Evolutionary conservation across 805 yeast species (phyloP).

Genomic region (Starmerella sirachaensis): DNA sequence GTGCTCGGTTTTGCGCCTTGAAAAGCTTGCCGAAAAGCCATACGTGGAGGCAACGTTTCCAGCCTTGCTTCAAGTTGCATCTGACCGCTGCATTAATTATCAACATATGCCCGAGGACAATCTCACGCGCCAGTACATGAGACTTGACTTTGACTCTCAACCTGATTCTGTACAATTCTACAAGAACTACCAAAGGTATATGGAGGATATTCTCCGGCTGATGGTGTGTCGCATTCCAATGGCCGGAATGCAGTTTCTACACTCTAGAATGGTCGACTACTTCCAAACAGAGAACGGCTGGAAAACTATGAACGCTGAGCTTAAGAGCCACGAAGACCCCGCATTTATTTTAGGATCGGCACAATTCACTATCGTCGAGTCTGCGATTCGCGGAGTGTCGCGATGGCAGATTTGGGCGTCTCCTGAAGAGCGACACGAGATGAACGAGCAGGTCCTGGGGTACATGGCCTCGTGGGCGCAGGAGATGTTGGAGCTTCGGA

Average conservation of each 20-base stretch:
- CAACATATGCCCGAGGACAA: conserved; percentile 54
- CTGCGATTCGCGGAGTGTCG: conserved; percentile 80
- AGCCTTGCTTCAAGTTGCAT: conserved; percentile 58
- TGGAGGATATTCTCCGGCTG: conserved; percentile 83
- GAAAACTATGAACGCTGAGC: conserved; percentile 40
- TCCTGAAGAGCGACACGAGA: conserved; percentile 40
- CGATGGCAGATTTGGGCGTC: conserved; percentile 94
- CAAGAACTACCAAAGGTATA: conserved; percentile 64
- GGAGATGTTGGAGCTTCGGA: conserved; percentile 53
- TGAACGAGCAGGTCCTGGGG: conserved; percentile 45
- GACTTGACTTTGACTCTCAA: conserved; percentile 77
- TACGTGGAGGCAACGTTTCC: conserved; percentile 46
- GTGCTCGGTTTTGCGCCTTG: conserved; percentile 79
- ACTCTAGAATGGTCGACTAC: conserved; percentile 55
- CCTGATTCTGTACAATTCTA: conserved; percentile 71
- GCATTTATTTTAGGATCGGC: conserved; percentile 58
- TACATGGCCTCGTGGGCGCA: conserved; percentile 51
- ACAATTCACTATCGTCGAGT: conserved; percentile 76
- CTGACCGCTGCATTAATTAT: conserved; percentile 67
- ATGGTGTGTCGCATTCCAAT: conserved; percentile 77
- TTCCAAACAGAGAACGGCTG: conserved; percentile 56
- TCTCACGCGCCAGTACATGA: conserved; percentile 52
- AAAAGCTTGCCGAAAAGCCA: conserved; percentile 37
- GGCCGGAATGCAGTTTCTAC: conserved; percentile 72
- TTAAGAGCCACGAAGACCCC: conserved; percentile 33